Evolutionary conservation across 805 yeast species (phyloP).

Genomic region (Diddensiella caesifluorescens): DNA sequence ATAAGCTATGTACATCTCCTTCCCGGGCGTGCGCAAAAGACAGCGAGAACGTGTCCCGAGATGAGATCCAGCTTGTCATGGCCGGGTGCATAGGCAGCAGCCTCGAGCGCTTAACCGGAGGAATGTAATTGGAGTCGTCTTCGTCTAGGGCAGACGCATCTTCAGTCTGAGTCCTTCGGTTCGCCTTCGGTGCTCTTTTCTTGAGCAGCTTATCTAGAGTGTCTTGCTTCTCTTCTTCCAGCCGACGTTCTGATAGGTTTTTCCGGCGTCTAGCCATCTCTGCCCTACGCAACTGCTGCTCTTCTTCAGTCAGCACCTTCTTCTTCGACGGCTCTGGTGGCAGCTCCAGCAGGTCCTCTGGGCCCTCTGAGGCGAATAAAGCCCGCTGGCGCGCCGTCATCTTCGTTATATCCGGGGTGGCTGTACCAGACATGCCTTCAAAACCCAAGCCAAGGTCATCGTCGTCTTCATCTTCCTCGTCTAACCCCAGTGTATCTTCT

Average conservation of each 20-base stretch:
- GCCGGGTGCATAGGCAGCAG: constrained; percentile 30
- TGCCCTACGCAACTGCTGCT: constrained; percentile 70
- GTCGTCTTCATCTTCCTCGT: constrained; percentile 21
- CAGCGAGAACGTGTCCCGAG: constrained; percentile 16
- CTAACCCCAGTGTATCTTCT: constrained; percentile 14
- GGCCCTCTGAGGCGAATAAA: constrained; percentile 22
- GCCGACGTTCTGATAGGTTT: constrained; percentile 71
- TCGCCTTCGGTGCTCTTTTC: constrained; percentile 59
- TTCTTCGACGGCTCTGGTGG: constrained; percentile 33
- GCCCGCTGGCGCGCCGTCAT: constrained; percentile 40
- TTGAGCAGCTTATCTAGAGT: constrained; percentile 81
- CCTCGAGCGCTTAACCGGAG: constrained; percentile 17
- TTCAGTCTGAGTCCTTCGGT: constrained; percentile 19
- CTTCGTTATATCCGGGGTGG: constrained; percentile 15
- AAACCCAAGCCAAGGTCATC: constrained; percentile 22
- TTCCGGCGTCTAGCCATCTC: constrained; percentile 86
- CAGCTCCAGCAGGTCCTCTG: constrained; percentile 26
- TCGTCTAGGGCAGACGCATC: constrained; percentile 18
- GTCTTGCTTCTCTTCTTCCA: constrained; percentile 90
- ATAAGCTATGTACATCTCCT: constrained; percentile 3
- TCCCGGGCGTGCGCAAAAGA: constrained; percentile 19
- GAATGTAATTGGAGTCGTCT: constrained; percentile 7
- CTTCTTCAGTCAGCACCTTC: constrained; percentile 72
- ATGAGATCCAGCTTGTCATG: constrained; percentile 26
- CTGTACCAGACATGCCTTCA: constrained; percentile 13